phyloP scores from a whole-genome alignment of 345 rosid genomes.

The Camelina sativa region DNA sequence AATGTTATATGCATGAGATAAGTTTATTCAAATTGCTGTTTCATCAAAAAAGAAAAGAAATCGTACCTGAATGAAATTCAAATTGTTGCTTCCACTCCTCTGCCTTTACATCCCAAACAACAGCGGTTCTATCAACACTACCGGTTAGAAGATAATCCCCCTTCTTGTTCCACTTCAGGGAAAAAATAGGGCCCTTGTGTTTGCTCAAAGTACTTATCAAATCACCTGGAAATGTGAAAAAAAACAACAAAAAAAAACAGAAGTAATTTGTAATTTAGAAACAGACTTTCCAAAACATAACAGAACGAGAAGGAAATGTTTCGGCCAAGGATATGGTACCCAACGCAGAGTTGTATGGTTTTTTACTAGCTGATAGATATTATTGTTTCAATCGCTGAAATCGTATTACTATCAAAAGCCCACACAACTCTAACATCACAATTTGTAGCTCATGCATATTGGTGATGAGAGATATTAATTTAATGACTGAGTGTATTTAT shows the following conservation, averaged over 20 bases:
- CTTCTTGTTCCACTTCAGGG: constrained; percentile 99
- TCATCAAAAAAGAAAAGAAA: neutral
- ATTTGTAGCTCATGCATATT: constrained; percentile 1
- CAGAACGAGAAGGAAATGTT: neutral
- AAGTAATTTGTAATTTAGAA: neutral
- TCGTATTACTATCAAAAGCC: neutral
- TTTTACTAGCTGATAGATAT: constrained; percentile 17
- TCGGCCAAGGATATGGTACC: neutral
- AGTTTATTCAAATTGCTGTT: neutral
- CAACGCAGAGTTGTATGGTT: constrained; percentile 3
- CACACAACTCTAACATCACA: constrained; percentile 16
- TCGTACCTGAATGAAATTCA: constrained; percentile 83
- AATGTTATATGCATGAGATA: constrained; percentile 9
- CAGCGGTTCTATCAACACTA: constrained; percentile 94
- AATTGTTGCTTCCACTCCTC: constrained; percentile 96
- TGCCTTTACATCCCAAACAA: constrained; percentile 97
- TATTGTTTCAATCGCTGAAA: neutral
- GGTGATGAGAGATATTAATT: neutral
- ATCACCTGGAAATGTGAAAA: constrained; percentile 59
- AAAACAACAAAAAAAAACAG: neutral
- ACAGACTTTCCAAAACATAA: constrained; percentile 23
- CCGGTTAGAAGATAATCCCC: constrained; percentile 99
- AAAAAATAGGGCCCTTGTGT: constrained; percentile 96
- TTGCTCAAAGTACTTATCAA: constrained; percentile 81
- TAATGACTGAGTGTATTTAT: neutral